Base-by-base conservation (phyloP, 2,329 filamentous ascomycete genomes). In the Xylariaceae sp. region DNA sequence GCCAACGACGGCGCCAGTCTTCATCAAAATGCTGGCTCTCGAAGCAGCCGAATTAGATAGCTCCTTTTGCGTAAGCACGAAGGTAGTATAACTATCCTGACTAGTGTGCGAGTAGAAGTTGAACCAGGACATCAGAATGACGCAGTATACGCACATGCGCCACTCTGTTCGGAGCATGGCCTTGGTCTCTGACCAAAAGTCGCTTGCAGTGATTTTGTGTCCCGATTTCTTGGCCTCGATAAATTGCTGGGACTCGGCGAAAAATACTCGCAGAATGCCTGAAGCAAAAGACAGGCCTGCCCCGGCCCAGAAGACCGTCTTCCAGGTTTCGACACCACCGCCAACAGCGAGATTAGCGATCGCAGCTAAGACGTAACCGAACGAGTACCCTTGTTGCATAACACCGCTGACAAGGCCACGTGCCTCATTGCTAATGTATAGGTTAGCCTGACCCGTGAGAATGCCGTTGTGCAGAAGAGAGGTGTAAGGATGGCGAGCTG, bases 401-500 rank as follows among this genome's bases (percentile, higher is more conserved):
- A 94, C 88, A 48, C 89, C 90, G 13, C 86, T 89, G 81, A 94
- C 89, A 36, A 94, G 75, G 60, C 90, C 90, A 66, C 89, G 80
- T 7, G 88, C 85, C 51, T 88, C 82, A 43, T 74, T 70, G 50
- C 78, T 79, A 57, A 62, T 63, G 11, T 16, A 47, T 42, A 12
- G 16, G 18, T 46, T 33, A 40, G 44, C 22, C 17, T 6, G n/a
- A 19, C 19, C 28, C 19, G 22, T 16, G 11, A 17, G 17, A 28
- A 31, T 34, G 22, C 6, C 14, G 4, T 28, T 28, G 22, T n/a
- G 22, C 22, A 28, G 22, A 28, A 28, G 22, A 28, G 22, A 4
- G 22, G 7, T 28, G 22, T 4, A 28, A 7, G 7, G 4, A 28
- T 28, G 4, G 7, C 7, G 22, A 28, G 22, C 4, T 28, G 22